A percentile compares a stretch with the other conserved stretches of the same genome.
Evolutionary conservation across 1,139 yeast genomes (phyloP).

Genomic region (Blastobotrys raffinosifermentans): DNA sequence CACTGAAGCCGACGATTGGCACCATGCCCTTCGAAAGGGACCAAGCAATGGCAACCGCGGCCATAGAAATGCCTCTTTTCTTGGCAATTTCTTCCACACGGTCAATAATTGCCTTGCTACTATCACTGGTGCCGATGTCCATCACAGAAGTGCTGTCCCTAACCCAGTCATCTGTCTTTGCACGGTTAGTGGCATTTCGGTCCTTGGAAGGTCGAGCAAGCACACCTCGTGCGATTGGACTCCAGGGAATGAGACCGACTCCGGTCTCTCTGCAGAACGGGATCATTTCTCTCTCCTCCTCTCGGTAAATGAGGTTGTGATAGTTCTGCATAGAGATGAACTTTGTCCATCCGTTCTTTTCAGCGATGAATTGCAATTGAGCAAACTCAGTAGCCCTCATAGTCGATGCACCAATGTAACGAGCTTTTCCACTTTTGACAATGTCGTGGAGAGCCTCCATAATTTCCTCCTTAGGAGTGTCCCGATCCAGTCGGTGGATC

Average conservation of each 20-base stretch:
- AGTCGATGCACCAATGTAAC: slow-evolving; percentile 57
- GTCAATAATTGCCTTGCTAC: slow-evolving; percentile 36
- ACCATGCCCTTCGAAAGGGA: slow-evolving; percentile 42
- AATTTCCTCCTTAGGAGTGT: slow-evolving; percentile 43
- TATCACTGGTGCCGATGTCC: no score
- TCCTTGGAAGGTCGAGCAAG: slow-evolving; percentile 40
- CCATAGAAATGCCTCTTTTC: slow-evolving; percentile 43
- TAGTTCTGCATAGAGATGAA: slow-evolving; percentile 56
- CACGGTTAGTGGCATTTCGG: neutral
- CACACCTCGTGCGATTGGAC: slow-evolving; percentile 45
- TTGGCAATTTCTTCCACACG: slow-evolving; percentile 49
- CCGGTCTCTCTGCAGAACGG: slow-evolving; percentile 46
- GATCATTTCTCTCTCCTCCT: slow-evolving; percentile 56
- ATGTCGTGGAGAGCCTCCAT: slow-evolving; percentile 52
- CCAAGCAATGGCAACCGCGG: slow-evolving; percentile 54
- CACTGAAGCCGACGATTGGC: slow-evolving; percentile 52
- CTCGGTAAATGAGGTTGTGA: slow-evolving; percentile 50
- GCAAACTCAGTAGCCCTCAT: slow-evolving; percentile 43
- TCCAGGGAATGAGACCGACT: slow-evolving; percentile 49
- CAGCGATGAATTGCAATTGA: slow-evolving; percentile 47
- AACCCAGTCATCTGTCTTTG: no score
- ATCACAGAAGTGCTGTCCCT: no score
- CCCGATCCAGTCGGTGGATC: slow-evolving; percentile 52
- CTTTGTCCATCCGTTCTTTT: slow-evolving; percentile 47
- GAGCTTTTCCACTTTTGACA: slow-evolving; percentile 42